A percentile compares a stretch with the other conserved stretches of the same genome.
Evolutionary conservation across 2,329 filamentous ascomycete species (phyloP).

Genomic region (Cyanodermella asteris): DNA sequence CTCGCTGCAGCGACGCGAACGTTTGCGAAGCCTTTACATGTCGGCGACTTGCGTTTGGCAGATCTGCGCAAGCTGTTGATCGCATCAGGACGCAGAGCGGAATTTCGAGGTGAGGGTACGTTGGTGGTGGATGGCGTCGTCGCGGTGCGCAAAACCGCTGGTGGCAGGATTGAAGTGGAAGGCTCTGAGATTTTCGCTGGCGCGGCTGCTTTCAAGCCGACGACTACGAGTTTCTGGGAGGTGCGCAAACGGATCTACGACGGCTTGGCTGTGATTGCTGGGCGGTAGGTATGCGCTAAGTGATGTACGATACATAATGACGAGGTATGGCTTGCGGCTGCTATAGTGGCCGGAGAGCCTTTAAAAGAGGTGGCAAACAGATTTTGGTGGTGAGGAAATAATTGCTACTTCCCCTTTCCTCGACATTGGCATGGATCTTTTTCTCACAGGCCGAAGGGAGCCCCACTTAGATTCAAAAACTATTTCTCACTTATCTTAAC

Average conservation of each 20-base stretch:
- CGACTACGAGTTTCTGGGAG: conserved; percentile 55
- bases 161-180: conserved; percentile 76
- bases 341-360: too few species aligned
- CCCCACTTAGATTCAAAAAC: too few species aligned
- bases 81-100: conserved; percentile 59
- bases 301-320: neutral
- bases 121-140: conserved; percentile 75
- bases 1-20: conserved; percentile 53
- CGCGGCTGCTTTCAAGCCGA: conserved; percentile 19
- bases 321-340: too few species aligned
- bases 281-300: conserved; percentile 28
- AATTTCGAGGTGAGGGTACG: conserved; percentile 83
- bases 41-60: conserved; percentile 75
- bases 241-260: conserved; percentile 87
- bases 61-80: conserved; percentile 74
- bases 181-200: conserved; percentile 36
- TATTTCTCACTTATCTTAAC: too few species aligned
- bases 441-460: too few species aligned
- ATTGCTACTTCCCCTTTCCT: too few species aligned
- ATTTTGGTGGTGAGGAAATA: too few species aligned
- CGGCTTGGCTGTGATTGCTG: conserved; percentile 73
- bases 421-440: too few species aligned
- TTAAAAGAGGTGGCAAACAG: too few species aligned
- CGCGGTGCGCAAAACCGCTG: conserved; percentile 67
- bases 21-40: conserved; percentile 71